A percentile compares a stretch with the other conserved stretches of the same genome.
Evolutionary conservation across 2,329 filamentous ascomycete species (phyloP).

Genomic region (Trichoderma hamatum): DNA sequence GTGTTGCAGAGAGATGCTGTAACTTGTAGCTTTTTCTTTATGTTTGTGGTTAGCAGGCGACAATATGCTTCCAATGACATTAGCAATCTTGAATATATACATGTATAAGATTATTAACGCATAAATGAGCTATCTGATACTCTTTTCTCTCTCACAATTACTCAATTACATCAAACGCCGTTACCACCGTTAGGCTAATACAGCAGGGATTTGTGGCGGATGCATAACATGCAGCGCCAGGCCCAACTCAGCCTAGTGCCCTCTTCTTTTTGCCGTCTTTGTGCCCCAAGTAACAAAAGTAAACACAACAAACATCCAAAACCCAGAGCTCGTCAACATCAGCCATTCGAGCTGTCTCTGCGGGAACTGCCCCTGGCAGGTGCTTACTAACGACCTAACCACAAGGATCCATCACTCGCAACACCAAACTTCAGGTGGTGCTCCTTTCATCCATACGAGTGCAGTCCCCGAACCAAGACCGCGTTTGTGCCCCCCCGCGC

Average conservation of each 20-base stretch:
- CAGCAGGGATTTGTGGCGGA: background rate
- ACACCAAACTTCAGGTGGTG: background rate
- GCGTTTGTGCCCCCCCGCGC: constrained; percentile 26
- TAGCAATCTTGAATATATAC: background rate
- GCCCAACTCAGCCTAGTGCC: constrained; percentile 13
- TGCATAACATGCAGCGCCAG: constrained; percentile 4
- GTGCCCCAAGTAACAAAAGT: constrained; percentile 20
- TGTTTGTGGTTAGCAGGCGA: background rate
- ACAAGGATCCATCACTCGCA: background rate
- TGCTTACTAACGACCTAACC: constrained; percentile 7
- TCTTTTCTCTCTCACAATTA: background rate
- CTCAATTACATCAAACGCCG: background rate
- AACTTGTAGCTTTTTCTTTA: background rate
- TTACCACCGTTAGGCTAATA: background rate
- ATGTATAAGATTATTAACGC: background rate
- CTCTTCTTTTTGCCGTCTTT: background rate
- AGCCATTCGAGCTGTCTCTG: constrained; percentile 18
- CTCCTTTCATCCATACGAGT: background rate
- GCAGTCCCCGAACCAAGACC: constrained; percentile 15
- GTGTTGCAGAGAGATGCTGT: background rate
- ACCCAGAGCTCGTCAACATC: constrained; percentile 9
- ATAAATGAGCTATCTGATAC: too few species aligned
- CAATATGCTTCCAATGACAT: background rate
- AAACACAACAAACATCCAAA: constrained; percentile 27
- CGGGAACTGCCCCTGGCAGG: constrained; percentile 3